phyloP scores from a whole-genome alignment of 345 rosid genomes.

The Mallotus nudiflorus region DNA sequence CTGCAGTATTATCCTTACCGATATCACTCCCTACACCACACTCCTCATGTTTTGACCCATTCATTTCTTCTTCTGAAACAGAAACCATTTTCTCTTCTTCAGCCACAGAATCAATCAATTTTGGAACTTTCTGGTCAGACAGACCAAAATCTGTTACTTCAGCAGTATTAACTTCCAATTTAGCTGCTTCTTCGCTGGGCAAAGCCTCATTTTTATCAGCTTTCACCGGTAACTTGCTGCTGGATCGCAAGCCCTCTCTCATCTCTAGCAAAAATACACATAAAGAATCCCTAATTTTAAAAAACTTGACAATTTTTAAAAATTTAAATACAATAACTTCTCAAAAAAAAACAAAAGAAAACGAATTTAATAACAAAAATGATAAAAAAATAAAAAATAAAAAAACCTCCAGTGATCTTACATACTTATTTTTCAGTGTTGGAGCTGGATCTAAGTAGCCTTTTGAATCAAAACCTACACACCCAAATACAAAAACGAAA shows the following conservation, averaged over 20 bases:
- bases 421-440: neutral
- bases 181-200: slow-evolving; percentile 5
- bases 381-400: too few species aligned
- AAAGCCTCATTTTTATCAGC: slow-evolving; percentile 26
- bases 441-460: slow-evolving; percentile 15
- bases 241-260: slow-evolving; percentile 46
- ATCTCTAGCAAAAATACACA: slow-evolving; percentile 25
- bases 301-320: neutral
- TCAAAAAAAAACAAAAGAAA: neutral
- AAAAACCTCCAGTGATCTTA: slow-evolving; percentile 14
- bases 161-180: slow-evolving; percentile 17
- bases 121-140: slow-evolving; percentile 17
- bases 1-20: slow-evolving; percentile 13
- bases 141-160: slow-evolving; percentile 19
- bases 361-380: too few species aligned
- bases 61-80: slow-evolving; percentile 13
- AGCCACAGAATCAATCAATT: slow-evolving; percentile 10
- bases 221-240: slow-evolving; percentile 15
- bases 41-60: slow-evolving; percentile 11
- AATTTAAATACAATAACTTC: slow-evolving; percentile 14
- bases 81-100: slow-evolving; percentile 9
- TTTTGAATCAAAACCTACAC: neutral
- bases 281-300: slow-evolving; percentile 19
- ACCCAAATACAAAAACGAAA: neutral
- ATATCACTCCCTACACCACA: slow-evolving; percentile 18